Percentiles rank a stretch among this genome's conserved stretches.
Evolutionary conservation across 257 asterid genomes (phyloP).

Genomic region (Nicotiana attenuata): DNA sequence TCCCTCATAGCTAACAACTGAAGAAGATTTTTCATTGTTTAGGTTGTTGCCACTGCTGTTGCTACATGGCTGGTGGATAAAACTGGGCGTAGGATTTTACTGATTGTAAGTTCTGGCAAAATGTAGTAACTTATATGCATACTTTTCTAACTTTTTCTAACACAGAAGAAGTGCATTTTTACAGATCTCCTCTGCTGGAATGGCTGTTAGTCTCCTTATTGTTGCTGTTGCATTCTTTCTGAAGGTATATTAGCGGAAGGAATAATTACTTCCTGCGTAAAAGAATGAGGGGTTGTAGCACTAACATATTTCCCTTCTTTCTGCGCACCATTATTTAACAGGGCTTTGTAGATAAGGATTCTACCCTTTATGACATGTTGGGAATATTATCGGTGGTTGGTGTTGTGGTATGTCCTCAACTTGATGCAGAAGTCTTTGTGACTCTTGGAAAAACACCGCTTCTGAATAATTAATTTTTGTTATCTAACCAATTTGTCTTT

Average conservation of each 20-base stretch:
- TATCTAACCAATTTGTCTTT: slow-evolving; percentile 14
- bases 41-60: slow-evolving; percentile 89
- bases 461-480: not conserved
- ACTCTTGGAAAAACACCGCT: not conserved
- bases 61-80: slow-evolving; percentile 86
- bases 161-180: slow-evolving; percentile 6
- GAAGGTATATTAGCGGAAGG: slow-evolving; percentile 44
- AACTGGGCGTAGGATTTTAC: slow-evolving; percentile 84
- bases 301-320: not conserved
- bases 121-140: not conserved
- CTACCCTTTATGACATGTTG: slow-evolving; percentile 41
- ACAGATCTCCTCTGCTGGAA: slow-evolving; percentile 82
- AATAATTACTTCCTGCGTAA: not conserved
- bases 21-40: slow-evolving; percentile 12
- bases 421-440: not conserved
- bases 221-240: slow-evolving; percentile 64
- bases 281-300: not conserved
- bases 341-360: slow-evolving; percentile 46
- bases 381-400: slow-evolving; percentile 72
- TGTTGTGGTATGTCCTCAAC: slow-evolving; percentile 37
- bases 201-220: slow-evolving; percentile 73
- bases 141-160: slow-evolving; percentile 12
- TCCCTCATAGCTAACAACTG: slow-evolving; percentile 6
- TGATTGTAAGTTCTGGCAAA: slow-evolving; percentile 47
- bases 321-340: not conserved